Evolutionary conservation across 495 filamentous ascomycete species (phyloP).

Genomic region (Rhypophila decipiens): DNA sequence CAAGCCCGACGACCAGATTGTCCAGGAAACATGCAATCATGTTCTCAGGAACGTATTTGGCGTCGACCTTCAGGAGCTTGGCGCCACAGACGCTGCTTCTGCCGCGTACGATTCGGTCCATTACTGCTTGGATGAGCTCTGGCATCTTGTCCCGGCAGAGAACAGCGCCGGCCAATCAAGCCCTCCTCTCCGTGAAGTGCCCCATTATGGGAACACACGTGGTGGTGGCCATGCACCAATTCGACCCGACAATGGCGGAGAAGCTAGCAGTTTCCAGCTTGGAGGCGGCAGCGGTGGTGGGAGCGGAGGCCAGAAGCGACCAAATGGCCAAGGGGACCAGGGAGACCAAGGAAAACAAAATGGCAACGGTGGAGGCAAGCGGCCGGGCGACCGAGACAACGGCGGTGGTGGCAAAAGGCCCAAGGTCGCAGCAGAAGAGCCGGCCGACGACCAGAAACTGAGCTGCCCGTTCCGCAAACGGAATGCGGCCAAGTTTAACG

Average conservation of each 20-base stretch:
- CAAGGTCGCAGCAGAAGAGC: not conserved
- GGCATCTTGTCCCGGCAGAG: conserved; percentile 11
- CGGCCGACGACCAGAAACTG: conserved; percentile 5
- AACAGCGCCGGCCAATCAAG: not conserved
- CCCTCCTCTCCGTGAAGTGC: conserved; percentile 4
- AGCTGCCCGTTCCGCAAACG: conserved; percentile 34
- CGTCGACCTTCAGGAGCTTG: conserved; percentile 20
- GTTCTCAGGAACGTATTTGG: conserved; percentile 19
- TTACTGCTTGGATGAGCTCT: conserved; percentile 22
- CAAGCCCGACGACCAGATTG: conserved; percentile 6
- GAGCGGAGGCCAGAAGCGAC: conserved; percentile 1
- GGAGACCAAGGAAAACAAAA: not conserved
- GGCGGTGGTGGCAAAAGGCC: conserved; percentile 10
- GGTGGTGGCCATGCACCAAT: not conserved
- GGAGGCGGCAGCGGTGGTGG: not conserved
- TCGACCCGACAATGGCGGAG: not conserved
- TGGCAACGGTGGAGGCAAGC: not conserved
- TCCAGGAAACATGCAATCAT: conserved; percentile 17
- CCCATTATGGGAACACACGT: not conserved
- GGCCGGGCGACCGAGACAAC: conserved; percentile 2
- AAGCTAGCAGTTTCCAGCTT: not conserved
- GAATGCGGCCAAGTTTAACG: conserved; percentile 31
- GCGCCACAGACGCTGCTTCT: conserved; percentile 3
- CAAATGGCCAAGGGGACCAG: conserved; percentile 1
- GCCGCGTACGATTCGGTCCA: conserved; percentile 15